phyloP scores from a whole-genome alignment of 441 rosid species.

The Sinapis alba region DNA sequence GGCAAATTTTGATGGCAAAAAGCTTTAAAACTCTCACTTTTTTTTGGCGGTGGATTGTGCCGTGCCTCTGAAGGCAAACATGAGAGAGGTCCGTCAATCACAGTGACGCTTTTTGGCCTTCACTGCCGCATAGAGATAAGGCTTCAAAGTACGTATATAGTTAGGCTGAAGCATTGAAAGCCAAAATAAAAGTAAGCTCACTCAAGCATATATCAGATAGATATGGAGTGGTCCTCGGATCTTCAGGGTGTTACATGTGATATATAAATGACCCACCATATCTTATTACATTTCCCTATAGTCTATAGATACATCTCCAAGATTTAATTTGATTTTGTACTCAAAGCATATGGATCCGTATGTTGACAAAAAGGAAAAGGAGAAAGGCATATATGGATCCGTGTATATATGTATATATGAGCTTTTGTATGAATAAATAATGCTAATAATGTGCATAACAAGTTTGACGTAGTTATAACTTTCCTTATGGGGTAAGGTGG shows the following conservation, averaged over 20 bases:
- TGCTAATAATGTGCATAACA: not conserved
- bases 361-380: not conserved
- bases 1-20: constrained; percentile 16
- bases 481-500: constrained; percentile 6
- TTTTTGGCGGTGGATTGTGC: constrained; percentile 31
- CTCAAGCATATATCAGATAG: constrained; percentile 9
- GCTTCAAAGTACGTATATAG: constrained; percentile 4
- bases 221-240: constrained; percentile 14
- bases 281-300: not conserved
- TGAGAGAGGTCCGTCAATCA: constrained; percentile 2
- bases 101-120: constrained; percentile 4
- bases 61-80: constrained; percentile 37
- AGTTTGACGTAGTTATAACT: not conserved
- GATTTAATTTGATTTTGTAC: constrained; percentile 3
- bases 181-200: not conserved
- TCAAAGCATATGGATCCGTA: not conserved
- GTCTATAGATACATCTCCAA: not conserved
- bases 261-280: constrained; percentile 11
- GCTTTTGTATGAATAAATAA: not conserved
- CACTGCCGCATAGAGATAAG: constrained; percentile 22
- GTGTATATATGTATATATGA: not conserved
- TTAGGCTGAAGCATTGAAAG: not conserved
- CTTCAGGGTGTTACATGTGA: constrained; percentile 18
- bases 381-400: not conserved
- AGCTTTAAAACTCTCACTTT: not conserved